Conservation (phyloP, 1,284 basidiomycete genomes). For the Exobasidium rhododendri region DNA sequence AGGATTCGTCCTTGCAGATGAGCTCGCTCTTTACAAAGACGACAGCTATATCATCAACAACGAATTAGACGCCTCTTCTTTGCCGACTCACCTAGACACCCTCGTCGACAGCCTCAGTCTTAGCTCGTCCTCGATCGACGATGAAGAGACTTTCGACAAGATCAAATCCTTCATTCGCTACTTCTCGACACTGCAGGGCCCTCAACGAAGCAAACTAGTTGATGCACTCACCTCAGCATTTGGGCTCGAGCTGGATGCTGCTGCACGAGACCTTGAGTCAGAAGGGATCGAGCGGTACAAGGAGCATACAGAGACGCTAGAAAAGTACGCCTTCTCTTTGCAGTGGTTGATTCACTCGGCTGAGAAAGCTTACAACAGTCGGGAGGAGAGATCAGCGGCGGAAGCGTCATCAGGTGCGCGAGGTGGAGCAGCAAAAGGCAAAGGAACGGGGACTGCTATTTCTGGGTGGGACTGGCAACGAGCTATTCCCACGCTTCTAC, state of each 20-base stretch:
- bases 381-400: constrained; percentile 21
- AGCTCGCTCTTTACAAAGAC: not conserved
- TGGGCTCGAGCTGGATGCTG: constrained; percentile 34
- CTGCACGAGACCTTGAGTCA: constrained; percentile 29
- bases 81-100: constrained; percentile 3
- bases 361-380: constrained; percentile 34
- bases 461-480: constrained; percentile 20
- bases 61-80: constrained; percentile 1
- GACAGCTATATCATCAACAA: constrained; percentile 8
- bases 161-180: constrained; percentile 48
- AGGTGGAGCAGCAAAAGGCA: not conserved
- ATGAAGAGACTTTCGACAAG: constrained; percentile 12
- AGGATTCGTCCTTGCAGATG: constrained; percentile 7
- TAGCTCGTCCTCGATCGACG: constrained; percentile 9
- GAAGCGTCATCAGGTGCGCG: constrained; percentile 18
- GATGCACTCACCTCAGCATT: constrained; percentile 43
- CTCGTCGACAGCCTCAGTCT: constrained; percentile 8
- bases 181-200: constrained; percentile 30
- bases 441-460: not conserved
- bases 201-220: constrained; percentile 40
- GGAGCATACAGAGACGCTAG: constrained; percentile 37
- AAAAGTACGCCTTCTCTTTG: constrained; percentile 48
- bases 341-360: constrained; percentile 47
- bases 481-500: constrained; percentile 43
- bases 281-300: constrained; percentile 33